Evolutionary conservation across 164 flowering plant genomes (phyloP), one percentile per base, ranked within the genome.

Genomic region (Vitis labrusca): DNA sequence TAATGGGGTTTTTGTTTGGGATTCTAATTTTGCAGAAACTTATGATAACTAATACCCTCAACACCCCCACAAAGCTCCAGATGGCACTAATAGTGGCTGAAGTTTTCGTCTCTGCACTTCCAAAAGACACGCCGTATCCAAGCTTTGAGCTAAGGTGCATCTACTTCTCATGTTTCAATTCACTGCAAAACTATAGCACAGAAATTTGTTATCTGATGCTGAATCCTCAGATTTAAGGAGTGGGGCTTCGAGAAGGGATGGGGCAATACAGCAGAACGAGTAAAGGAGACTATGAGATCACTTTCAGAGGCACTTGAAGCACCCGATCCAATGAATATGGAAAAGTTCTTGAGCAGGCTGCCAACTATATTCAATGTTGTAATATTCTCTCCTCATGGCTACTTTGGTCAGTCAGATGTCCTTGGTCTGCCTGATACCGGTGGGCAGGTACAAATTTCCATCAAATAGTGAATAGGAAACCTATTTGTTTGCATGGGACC

Each of bases 171-270:
- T 37, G 44, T 37, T 1, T 37, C 19, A 19, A 19, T 19, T 19
- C 7, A 0, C 44, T 3, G 2, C 44, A 37, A 37, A 37, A 10
- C 50, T 66, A 10, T 1, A 37, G 27, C 50, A 8, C 14, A 52
- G 64, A 49, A 16, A 29, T n/a, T 55, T 61, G 16, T 19, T 54
- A 7, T 64, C 19, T 48, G 10, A 11, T 50, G 17, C 48, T 17
- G 30, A n/a, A 48, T 64, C 13, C 10, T 55, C 9, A 87, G 83
- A 82, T 84, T 89, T 51, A 84, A 85, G 63, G 86, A 85, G 19
- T 74, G 85, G 79, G 94, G 94, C 2, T 80, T 89, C 29, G 94
- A 87, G 82, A 89, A 69, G 68, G 94, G 94, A 8, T 89, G 94
- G 94, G 94, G 94, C 5, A 78, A 87, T 62, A 81, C 72, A 19